phyloP scores from a whole-genome alignment of 2,329 filamentous ascomycete genomes.

The Coniella lustricola region DNA sequence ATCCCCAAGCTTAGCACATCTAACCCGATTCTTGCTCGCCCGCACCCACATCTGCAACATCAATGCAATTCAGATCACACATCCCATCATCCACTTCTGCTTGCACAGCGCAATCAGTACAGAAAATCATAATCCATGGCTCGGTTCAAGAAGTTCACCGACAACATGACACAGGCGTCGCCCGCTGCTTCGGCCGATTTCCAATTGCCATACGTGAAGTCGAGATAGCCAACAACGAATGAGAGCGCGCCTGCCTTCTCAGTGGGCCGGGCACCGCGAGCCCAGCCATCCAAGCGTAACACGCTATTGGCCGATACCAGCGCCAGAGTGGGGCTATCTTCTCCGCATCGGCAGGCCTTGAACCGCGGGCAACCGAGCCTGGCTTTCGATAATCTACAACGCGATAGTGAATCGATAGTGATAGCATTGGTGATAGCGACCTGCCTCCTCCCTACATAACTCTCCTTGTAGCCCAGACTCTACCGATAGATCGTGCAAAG shows the following conservation, averaged over 20 bases:
- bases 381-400: too few species aligned
- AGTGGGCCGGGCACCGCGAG: background rate
- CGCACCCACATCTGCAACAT: too few species aligned
- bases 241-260: background rate
- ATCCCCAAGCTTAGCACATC: too few species aligned
- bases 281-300: background rate
- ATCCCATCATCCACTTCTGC: too few species aligned
- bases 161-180: background rate
- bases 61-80: too few species aligned
- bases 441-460: background rate
- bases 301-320: background rate
- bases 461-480: background rate
- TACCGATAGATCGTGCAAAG: slow-evolving; percentile 3
- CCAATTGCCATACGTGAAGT: background rate
- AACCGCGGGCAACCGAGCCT: slow-evolving; percentile 1
- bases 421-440: background rate
- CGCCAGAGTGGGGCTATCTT: background rate
- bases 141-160: too few species aligned
- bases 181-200: background rate
- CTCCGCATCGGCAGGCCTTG: background rate
- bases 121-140: background rate
- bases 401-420: background rate
- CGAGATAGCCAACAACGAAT: background rate
- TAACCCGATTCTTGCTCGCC: too few species aligned
- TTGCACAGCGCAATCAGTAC: background rate